These are phyloP conservation scores for Claviceps sp. DNA, from an alignment of 2,329 filamentous ascomycete species.

Conservation along the genomic window DNA sequence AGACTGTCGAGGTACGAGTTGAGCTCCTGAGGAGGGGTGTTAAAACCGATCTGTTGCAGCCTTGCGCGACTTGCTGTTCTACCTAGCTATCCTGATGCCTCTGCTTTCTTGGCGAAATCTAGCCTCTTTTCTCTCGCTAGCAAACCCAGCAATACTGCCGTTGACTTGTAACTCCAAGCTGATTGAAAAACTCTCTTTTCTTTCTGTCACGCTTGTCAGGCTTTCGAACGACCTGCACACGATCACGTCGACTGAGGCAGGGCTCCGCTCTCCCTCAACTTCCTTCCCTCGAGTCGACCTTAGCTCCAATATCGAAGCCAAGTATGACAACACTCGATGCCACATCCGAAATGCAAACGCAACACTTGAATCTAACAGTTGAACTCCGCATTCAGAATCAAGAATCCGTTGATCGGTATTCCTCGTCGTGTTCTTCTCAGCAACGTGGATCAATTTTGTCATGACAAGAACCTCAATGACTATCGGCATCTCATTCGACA, in stretches of 20 bases:
- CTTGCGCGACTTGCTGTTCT: neutral
- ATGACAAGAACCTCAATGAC: slow-evolving; percentile 42
- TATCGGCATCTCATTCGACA: slow-evolving; percentile 47
- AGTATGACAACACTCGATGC: slow-evolving; percentile 14
- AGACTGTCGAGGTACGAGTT: slow-evolving; percentile 3
- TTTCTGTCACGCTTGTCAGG: slow-evolving; percentile 7
- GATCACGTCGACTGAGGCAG: slow-evolving; percentile 23
- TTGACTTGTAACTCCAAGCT: neutral
- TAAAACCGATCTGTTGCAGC: neutral
- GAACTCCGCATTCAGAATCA: slow-evolving; percentile 21
- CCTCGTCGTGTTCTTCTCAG: slow-evolving; percentile 35
- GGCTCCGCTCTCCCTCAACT: slow-evolving; percentile 15
- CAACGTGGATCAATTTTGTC: slow-evolving; percentile 49
- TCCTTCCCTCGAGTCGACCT: slow-evolving; percentile 26
- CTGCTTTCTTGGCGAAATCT: no score
- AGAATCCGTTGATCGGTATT: slow-evolving; percentile 38
- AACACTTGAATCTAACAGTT: neutral
- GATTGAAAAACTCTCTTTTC: neutral
- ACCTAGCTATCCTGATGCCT: neutral
- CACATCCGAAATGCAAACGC: neutral
- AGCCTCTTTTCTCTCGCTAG: neutral
- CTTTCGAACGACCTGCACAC: slow-evolving; percentile 15
- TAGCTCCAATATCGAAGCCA: slow-evolving; percentile 32
- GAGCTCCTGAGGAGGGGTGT: no score
- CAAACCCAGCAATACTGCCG: neutral